These are phyloP conservation scores for Mycena vitilis DNA, from an alignment of 768 basidiomycete genomes.

Conservation along the genomic window DNA sequence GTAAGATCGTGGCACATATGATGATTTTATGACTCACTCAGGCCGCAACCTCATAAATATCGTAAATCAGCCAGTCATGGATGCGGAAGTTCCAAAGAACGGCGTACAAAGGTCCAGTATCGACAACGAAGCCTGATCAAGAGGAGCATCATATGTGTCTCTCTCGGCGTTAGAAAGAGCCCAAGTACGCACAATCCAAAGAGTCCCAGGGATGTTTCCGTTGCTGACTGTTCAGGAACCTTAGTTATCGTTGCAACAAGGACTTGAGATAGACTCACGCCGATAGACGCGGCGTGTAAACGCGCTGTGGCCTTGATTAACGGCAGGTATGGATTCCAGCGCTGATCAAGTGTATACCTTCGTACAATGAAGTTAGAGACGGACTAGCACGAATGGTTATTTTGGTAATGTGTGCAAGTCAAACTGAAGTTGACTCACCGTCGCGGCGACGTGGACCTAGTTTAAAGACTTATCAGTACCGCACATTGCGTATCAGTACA, in stretches of 20 bases:
- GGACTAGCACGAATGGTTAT: slow-evolving; percentile 45
- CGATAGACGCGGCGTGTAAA: slow-evolving; percentile 64
- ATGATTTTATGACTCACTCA: slow-evolving; percentile 44
- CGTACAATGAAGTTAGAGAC: slow-evolving; percentile 64
- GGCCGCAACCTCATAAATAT: slow-evolving; percentile 46
- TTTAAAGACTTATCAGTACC: background rate
- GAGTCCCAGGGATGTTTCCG: slow-evolving; percentile 54
- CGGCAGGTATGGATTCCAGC: background rate
- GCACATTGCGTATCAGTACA: background rate
- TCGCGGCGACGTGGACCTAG: slow-evolving; percentile 66
- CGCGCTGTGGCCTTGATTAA: slow-evolving; percentile 46
- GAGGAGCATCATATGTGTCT: slow-evolving; percentile 30
- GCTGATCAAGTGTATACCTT: slow-evolving; percentile 37
- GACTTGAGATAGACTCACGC: slow-evolving; percentile 48
- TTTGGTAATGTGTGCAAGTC: background rate
- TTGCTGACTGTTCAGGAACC: slow-evolving; percentile 53
- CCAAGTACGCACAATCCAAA: slow-evolving; percentile 61
- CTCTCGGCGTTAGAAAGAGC: slow-evolving; percentile 1
- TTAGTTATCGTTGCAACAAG: background rate
- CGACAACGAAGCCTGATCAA: slow-evolving; percentile 51
- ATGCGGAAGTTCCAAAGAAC: background rate
- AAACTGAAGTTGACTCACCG: slow-evolving; percentile 50
- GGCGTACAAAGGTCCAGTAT: slow-evolving; percentile 59
- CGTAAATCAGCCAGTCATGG: slow-evolving; percentile 16
- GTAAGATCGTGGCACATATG: slow-evolving; percentile 7